Conservation (phyloP, 1,284 basidiomycete genomes). For the Ceratobasidium sp. region DNA sequence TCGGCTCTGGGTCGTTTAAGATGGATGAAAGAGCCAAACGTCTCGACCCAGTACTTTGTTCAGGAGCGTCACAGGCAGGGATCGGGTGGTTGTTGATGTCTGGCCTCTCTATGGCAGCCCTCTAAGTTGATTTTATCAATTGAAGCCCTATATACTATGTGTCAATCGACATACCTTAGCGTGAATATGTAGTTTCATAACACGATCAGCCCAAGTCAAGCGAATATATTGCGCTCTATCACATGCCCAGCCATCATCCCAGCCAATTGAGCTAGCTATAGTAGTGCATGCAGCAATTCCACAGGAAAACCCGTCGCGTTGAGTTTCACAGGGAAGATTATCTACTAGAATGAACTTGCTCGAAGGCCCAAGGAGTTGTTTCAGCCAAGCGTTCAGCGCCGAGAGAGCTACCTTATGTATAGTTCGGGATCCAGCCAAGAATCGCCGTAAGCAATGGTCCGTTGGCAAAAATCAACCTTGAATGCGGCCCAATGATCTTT, state of each 20-base stretch:
- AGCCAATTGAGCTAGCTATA: background rate
- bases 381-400: background rate
- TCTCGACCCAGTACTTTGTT: background rate
- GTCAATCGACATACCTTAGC: slow-evolving; percentile 15
- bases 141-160: too few relatives aligned
- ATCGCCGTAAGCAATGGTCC: slow-evolving; percentile 18
- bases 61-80: background rate
- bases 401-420: background rate
- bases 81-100: too few relatives aligned
- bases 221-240: background rate
- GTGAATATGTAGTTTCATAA: background rate
- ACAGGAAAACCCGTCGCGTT: slow-evolving; percentile 13
- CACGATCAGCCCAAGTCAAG: background rate
- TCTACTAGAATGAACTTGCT: background rate
- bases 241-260: background rate
- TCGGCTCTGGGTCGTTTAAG: background rate
- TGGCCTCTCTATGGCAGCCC: too few relatives aligned
- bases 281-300: slow-evolving; percentile 6
- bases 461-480: background rate
- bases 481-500: slow-evolving; percentile 16
- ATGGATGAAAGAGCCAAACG: background rate
- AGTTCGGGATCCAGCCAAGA: background rate
- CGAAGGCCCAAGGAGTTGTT: background rate
- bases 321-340: slow-evolving; percentile 15
- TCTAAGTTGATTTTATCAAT: too few relatives aligned